Evolutionary conservation across 768 basidiomycete genomes (phyloP), one percentile per base, ranked within the genome.

Genomic region (Roridomyces roridus): DNA sequence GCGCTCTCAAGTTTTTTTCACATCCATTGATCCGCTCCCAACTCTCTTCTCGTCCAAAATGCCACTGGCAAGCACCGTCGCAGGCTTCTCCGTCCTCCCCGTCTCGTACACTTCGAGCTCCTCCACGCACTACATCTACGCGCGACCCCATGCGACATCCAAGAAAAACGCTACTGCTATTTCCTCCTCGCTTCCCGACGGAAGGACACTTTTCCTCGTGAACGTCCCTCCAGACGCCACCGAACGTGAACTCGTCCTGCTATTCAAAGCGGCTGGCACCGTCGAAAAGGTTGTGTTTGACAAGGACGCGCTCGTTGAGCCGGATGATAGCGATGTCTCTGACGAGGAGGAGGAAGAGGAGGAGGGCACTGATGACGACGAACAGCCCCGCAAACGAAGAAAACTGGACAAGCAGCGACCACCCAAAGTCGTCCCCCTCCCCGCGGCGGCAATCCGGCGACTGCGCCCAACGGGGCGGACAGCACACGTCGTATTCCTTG

Each of bases 151-250:
- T 67, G 67, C 74, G 23, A 74, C 78, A 4, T 77, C 85, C 15
- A 83, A 84, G 65, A 78, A 76, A 55, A 57, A 65, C 37, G 44
- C 15, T 10, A 12, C 37, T 5, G 48, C 37, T 37, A 53, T 62
- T 62, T 47, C 31, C 25, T 62, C 36, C 78, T 74, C 48, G 76
- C 82, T 61, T 69, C 80, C 80, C 5, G 66, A 84, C 28, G 85
- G 82, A 15, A 82, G 94, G 40, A 96, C 94, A 0, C 77, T 96
- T 10, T 98, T 98, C 67, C 74, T 96, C 3, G 91, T 91, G 51
- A 97, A 98, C 65, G 74, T 96, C 6, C 94, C 96, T 2, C 88
- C 93, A 51, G 94, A 96, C 69, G 85, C 92, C 4, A 91, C 92
- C 1, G 91, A 92, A 63, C 80, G 91, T 34, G 92, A 94, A 66